These are phyloP conservation scores for Beauveria scarabaeidicola DNA, from an alignment of 2,329 filamentous ascomycete species.

Conservation along the genomic window DNA sequence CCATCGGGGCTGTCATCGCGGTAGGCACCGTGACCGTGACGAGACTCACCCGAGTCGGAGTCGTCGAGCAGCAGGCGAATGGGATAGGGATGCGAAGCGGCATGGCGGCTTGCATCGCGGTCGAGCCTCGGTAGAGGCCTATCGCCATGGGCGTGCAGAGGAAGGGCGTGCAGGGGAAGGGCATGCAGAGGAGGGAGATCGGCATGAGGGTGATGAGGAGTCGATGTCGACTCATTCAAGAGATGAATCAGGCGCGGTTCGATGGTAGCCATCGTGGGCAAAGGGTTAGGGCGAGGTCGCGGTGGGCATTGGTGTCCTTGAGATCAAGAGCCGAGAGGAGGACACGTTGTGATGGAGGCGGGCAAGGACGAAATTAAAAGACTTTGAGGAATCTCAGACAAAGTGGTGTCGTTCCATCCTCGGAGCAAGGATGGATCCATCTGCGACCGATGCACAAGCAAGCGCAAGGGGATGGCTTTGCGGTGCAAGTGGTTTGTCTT, in stretches of 20 bases:
- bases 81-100: slow-evolving; percentile 23
- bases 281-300: slow-evolving; percentile 18
- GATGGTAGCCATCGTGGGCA: slow-evolving; percentile 53
- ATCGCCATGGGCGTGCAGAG: slow-evolving; percentile 35
- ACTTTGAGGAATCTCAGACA: slow-evolving; percentile 2
- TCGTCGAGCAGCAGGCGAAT: slow-evolving; percentile 35
- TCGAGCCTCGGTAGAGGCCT: slow-evolving; percentile 45
- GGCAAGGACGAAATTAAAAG: slow-evolving; percentile 8
- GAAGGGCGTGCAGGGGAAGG: slow-evolving; percentile 39
- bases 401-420: slow-evolving; percentile 12
- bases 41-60: slow-evolving; percentile 28
- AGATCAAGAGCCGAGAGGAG: slow-evolving; percentile 10
- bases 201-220: slow-evolving; percentile 38
- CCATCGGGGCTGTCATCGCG: slow-evolving; percentile 36
- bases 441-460: slow-evolving; percentile 11
- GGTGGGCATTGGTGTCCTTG: slow-evolving; percentile 20
- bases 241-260: slow-evolving; percentile 59
- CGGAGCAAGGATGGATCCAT: slow-evolving; percentile 13
- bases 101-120: slow-evolving; percentile 31
- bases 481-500: slow-evolving; percentile 2
- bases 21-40: slow-evolving; percentile 35
- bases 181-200: slow-evolving; percentile 48
- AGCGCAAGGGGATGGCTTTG: slow-evolving; percentile 3
- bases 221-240: slow-evolving; percentile 45
- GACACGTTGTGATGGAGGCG: neutral